Base-by-base conservation (phyloP, 2,329 filamentous ascomycete species). In the Penicillium sumatraense region DNA sequence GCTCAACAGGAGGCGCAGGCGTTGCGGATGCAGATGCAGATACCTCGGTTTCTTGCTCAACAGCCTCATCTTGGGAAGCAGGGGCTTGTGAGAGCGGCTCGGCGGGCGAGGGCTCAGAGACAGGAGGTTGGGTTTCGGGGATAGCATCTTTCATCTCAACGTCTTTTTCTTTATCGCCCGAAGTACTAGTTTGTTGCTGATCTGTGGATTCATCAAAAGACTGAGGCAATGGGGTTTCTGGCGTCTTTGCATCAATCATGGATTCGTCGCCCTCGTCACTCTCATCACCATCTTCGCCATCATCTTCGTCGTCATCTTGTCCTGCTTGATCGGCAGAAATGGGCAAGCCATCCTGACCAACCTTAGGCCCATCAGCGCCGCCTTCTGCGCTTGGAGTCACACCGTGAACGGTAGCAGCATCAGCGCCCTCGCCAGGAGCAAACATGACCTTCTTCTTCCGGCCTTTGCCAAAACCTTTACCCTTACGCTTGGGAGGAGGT, bases 401-500 rank as follows among this genome's bases (percentile, higher is more conserved):
- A 20, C 66, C 69, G 53, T 74, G 71, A 14, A 74, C 71, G 23
- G 60, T 54, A 21, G 71, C 58, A 29, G 69, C 72, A 57, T 72
- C 75, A 23, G 54, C 73, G 40, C 64, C 77, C 72, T 80, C 66
- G 51, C 78, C 64, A 79, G 70, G 72, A 3, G 72, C 71, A 62
- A 86, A 86, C 58, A 82, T 82, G 38, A 86, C 83, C 71, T 88
- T 91, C 75, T 88, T 90, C 81, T 89, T 93, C 59, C 86, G 83
- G 14, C 90, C 90, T 59, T 91, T 85, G 7, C 91, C 91, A 31
- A 89, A 86, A 0, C 90, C 89, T 72, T 90, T 93, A 45, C 84
- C 81, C 80, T 93, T 96, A 72, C 90, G 88, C 72, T 91, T 92
- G 0, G 90, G 90, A 1, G 89, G 89, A 24, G 88, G 88, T 0